Base-by-base conservation (phyloP, 305 asterid genomes). In the Solanum chacoense region DNA sequence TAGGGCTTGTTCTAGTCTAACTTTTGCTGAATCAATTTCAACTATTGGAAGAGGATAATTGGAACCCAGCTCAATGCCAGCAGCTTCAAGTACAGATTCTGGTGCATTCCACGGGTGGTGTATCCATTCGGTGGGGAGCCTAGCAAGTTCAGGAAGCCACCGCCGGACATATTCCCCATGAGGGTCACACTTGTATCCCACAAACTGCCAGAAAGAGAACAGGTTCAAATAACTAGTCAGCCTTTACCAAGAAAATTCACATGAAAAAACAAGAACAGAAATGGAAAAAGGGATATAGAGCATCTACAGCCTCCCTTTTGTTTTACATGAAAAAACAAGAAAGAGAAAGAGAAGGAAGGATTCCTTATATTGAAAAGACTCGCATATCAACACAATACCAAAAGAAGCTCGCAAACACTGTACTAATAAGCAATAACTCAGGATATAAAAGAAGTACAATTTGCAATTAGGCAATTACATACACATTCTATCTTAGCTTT, bases 71-170 rank as follows among this genome's bases (percentile, higher is more conserved):
- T 97, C 99, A 22, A 96, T 92, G 59, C 99, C 99, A 40, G 98
- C 98, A 36, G 99, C 99, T 92, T 96, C 96, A 88, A 96, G 98
- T 10, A 97, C 96, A 4, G 95, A 91, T 87, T 95, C 98, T 8
- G 99, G 99, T 20, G 98, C 97, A 85, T 96, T 90, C 98, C 98
- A 97, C 0, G 98, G 99, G 74, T 96, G 99, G 85, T 97, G 99
- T 80, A 97, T 97, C 99, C 99, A 97, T 87, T 96, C 98, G 0
- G 98, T 96, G 13, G 99, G 99, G 84, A 96, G 88, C 50, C 99
- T 90, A 86, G 98, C 90, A 6, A 97, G 98, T 81, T 97, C 99
- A 3, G 99, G 99, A 85, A 96, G 98, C 99, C 99, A 97, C 74
- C 99, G 88, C 29, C 99, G 93, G 11, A 96, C 99, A 37, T 97